Conservation (phyloP, 2,329 filamentous ascomycete genomes). For the Graphium sp. region DNA sequence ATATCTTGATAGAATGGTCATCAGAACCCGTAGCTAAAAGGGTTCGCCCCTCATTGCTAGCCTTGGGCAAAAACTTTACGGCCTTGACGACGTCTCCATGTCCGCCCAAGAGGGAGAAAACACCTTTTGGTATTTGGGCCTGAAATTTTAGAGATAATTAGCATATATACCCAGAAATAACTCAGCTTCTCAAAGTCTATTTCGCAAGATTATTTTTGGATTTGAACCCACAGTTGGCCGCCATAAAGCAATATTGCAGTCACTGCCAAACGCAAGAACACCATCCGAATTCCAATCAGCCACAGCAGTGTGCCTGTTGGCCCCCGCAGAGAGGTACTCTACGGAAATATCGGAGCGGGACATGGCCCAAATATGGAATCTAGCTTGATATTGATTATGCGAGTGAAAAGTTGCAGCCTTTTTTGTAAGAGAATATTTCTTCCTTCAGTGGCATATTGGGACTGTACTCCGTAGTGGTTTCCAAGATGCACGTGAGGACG, state of each 20-base stretch:
- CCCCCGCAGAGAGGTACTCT: constrained; percentile 57
- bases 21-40: constrained; percentile 66
- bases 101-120: constrained; percentile 51
- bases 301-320: constrained; percentile 76
- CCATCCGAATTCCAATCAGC: constrained; percentile 73
- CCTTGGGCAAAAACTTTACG: constrained; percentile 54
- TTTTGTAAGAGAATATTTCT: no score
- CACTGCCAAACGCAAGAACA: constrained; percentile 73
- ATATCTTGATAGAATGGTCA: constrained; percentile 62
- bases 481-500: no score
- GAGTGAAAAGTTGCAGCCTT: no score
- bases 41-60: constrained; percentile 23
- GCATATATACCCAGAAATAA: constrained; percentile 7
- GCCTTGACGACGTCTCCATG: constrained; percentile 72
- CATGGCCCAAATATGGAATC: no score
- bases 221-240: no score
- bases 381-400: no score
- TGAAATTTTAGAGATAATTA: constrained; percentile 10
- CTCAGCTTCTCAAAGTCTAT: no score
- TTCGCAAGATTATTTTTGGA: no score
- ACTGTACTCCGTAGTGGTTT: no score
- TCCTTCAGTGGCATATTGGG: no score
- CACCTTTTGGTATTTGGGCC: constrained; percentile 30
- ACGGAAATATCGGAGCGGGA: no score
- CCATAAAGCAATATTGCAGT: constrained; percentile 83